These are phyloP conservation scores for Plasmodium adleri DNA, from an alignment of 169 alveolate species.

Conservation along the genomic window DNA sequence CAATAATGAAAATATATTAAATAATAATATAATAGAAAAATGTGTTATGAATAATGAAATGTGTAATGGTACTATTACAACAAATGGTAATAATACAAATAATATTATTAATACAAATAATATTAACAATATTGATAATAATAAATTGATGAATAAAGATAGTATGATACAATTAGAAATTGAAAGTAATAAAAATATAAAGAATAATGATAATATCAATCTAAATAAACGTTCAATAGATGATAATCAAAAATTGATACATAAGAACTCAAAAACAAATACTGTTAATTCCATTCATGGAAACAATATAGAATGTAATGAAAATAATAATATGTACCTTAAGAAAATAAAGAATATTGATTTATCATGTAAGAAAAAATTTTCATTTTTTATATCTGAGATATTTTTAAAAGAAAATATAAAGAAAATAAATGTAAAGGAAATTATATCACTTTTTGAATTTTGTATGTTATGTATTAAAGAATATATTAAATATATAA, in stretches of 20 bases:
- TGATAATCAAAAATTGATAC: neutral
- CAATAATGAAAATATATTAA: neutral
- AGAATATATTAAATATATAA: slow-evolving; percentile 42
- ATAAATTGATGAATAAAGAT: slow-evolving; percentile 2
- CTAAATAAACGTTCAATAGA: neutral
- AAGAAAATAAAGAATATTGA: slow-evolving; percentile 54
- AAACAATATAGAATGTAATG: neutral
- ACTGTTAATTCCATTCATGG: neutral
- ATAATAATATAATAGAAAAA: neutral
- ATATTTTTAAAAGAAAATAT: slow-evolving; percentile 58
- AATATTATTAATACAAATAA: neutral
- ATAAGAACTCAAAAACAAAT: neutral
- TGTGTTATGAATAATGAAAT: neutral
- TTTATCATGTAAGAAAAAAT: slow-evolving; percentile 51
- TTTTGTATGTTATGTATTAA: slow-evolving; percentile 47
- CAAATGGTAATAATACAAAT: neutral
- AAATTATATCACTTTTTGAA: slow-evolving; percentile 53
- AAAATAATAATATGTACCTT: slow-evolving; percentile 20
- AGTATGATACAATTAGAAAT: neutral
- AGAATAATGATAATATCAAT: neutral
- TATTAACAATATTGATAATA: neutral
- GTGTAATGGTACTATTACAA: neutral
- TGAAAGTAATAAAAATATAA: neutral
- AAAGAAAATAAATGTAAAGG: slow-evolving; percentile 60
- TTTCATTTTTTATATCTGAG: slow-evolving; percentile 64